These are phyloP conservation scores for Kuraishia hungarica DNA, from an alignment of 805 yeast species.

Conservation along the genomic window DNA sequence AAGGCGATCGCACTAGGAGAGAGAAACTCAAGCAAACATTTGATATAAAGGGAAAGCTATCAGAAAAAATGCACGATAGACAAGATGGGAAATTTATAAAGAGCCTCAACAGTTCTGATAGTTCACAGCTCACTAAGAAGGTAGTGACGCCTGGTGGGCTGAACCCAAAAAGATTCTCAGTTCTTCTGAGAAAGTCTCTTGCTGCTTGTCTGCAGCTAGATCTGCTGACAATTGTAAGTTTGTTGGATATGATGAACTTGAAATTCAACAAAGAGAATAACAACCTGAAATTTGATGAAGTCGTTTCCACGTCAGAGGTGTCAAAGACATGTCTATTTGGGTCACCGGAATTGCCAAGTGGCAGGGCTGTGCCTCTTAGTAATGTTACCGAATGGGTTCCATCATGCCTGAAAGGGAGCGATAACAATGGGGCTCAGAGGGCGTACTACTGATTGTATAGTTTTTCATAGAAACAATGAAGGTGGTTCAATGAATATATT, in stretches of 20 bases:
- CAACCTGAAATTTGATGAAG: conserved; percentile 2
- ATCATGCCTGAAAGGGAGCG: background rate
- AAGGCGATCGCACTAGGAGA: conserved; percentile 6
- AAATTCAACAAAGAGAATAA: conserved; percentile 5
- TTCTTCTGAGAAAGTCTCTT: background rate
- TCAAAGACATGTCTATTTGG: conserved; percentile 1
- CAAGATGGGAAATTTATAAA: background rate
- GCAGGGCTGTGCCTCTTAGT: conserved; percentile 3
- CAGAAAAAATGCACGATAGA: background rate
- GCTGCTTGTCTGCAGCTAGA: background rate
- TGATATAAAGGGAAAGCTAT: conserved; percentile 6
- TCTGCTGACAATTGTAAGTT: background rate
- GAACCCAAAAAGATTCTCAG: background rate
- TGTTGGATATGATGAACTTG: conserved; percentile 1
- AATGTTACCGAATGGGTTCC: conserved; percentile 1
- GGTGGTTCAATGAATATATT: no score
- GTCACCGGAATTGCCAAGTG: conserved; percentile 3
- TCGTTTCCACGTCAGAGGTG: conserved; percentile 1
- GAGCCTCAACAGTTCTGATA: background rate
- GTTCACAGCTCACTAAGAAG: background rate
- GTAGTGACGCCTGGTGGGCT: background rate
- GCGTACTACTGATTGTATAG: background rate
- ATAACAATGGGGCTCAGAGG: background rate
- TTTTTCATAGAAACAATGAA: no score
- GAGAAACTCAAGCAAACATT: conserved; percentile 16